A percentile compares a stretch with the other conserved stretches of the same genome.
Evolutionary conservation across 1,139 yeast genomes (phyloP).

Genomic region (Yamadazyma triangularis): DNA sequence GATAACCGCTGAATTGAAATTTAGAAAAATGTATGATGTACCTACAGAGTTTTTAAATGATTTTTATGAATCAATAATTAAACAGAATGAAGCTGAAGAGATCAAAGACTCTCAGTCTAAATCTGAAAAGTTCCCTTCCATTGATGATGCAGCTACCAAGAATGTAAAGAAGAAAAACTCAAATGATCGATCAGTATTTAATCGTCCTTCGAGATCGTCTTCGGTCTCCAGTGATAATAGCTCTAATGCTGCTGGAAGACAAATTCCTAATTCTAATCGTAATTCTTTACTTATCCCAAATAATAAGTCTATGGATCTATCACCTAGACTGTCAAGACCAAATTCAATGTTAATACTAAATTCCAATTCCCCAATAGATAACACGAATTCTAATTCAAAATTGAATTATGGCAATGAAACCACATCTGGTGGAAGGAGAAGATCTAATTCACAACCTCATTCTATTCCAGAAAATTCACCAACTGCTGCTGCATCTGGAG

Average conservation of each 20-base stretch:
- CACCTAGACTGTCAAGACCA: conserved; percentile 19
- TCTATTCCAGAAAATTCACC: conserved; percentile 4
- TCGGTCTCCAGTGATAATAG: conserved; percentile 13
- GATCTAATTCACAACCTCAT: conserved; percentile 40
- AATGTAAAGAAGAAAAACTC: conserved; percentile 15
- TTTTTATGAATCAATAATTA: conserved; percentile 14
- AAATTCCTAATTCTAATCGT: conserved; percentile 17
- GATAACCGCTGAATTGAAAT: conserved; percentile 33
- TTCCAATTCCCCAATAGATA: conserved; percentile 3
- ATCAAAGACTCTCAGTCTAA: background rate
- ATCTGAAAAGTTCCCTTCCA: conserved; percentile 7
- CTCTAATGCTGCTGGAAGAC: background rate
- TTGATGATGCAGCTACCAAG: conserved; percentile 12
- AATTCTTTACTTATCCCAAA: conserved; percentile 9
- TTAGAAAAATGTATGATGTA: conserved; percentile 29
- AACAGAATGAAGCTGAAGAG: background rate
- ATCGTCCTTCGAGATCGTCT: conserved; percentile 25
- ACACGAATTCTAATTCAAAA: conserved; percentile 17
- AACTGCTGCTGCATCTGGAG: conserved; percentile 27
- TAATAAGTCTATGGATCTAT: conserved; percentile 3
- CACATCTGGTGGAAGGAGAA: conserved; percentile 19
- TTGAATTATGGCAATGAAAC: conserved; percentile 1
- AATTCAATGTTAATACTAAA: conserved; percentile 24
- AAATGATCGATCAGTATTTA: conserved; percentile 13
- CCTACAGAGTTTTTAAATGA: conserved; percentile 18